phyloP scores from a whole-genome alignment of 192 early-diverging fungal genomes.

The Helicostylum pulchrum region DNA sequence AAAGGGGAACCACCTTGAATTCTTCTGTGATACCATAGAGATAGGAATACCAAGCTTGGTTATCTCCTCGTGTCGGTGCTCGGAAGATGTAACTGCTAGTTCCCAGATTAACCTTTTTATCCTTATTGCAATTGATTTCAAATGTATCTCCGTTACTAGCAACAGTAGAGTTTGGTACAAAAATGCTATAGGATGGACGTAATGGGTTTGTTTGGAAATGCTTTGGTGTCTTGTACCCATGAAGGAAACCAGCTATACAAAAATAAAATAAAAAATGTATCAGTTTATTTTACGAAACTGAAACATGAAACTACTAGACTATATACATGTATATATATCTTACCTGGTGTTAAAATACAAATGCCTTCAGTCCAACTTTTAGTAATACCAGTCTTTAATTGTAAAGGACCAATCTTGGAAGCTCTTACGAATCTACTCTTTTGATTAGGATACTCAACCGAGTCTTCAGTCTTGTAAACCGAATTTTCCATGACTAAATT shows the following conservation, averaged over 20 bases:
- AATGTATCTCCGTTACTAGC: neutral
- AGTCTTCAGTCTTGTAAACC: slow-evolving; percentile 25
- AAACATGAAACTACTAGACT: neutral
- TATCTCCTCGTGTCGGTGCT: neutral
- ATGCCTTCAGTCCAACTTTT: slow-evolving; percentile 40
- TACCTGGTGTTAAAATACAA: slow-evolving; percentile 47
- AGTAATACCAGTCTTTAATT: slow-evolving; percentile 31
- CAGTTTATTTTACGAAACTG: neutral
- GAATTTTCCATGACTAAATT: slow-evolving; percentile 41
- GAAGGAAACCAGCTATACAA: slow-evolving; percentile 16
- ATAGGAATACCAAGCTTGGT: neutral
- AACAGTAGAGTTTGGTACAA: slow-evolving; percentile 19
- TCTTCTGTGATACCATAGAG: neutral
- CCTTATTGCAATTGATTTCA: neutral
- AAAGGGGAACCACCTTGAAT: slow-evolving; percentile 20
- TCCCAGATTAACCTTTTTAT: neutral
- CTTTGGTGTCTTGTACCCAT: slow-evolving; percentile 22
- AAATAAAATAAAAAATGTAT: neutral
- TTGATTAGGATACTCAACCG: slow-evolving; percentile 38
- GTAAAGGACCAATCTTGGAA: slow-evolving; percentile 35
- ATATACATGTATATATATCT: too few relatives aligned
- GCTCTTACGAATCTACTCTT: slow-evolving; percentile 28
- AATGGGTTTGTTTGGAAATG: slow-evolving; percentile 13
- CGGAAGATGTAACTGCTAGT: neutral
- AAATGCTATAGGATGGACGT: slow-evolving; percentile 6